A percentile compares a stretch with the other conserved stretches of the same genome.
Evolutionary conservation across 306 rosid species (phyloP).

Genomic region (Castanospermum australe): DNA sequence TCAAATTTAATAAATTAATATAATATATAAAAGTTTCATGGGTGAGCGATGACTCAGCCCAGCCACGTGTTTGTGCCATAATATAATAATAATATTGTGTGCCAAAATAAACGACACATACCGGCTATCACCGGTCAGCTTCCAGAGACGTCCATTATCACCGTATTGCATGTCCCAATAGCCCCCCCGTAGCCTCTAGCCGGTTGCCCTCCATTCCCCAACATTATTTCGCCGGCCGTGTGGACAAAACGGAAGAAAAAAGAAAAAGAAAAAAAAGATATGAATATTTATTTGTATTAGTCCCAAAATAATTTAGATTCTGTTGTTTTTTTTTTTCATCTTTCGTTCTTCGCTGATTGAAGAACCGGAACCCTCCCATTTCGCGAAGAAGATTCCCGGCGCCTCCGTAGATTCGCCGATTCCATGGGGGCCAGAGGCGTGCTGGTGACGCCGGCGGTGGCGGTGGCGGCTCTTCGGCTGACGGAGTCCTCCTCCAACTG

Average conservation of each 20-base stretch:
- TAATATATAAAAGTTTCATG: too few relatives aligned
- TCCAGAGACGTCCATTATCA: neutral
- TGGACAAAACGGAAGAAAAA: neutral
- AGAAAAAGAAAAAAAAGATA: neutral
- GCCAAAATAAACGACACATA: neutral
- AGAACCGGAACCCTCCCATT: neutral
- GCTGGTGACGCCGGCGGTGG: slow-evolving; percentile 42
- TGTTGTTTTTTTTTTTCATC: neutral
- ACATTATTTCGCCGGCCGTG: too few relatives aligned
- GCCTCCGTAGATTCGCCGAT: slow-evolving; percentile 25
- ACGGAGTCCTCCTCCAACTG: slow-evolving; percentile 62
- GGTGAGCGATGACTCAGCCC: too few relatives aligned
- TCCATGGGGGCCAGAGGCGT: slow-evolving; percentile 54
- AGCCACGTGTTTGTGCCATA: too few relatives aligned
- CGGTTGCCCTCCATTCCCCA: too few relatives aligned
- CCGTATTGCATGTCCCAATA: neutral
- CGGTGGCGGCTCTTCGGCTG: slow-evolving; percentile 51
- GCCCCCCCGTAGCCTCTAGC: neutral
- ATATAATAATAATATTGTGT: too few relatives aligned
- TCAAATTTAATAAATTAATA: too few relatives aligned
- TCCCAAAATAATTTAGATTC: neutral
- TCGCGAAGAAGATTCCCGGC: neutral
- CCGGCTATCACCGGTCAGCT: slow-evolving; percentile 26
- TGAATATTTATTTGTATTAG: slow-evolving; percentile 14
- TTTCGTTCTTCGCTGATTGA: neutral